Conservation (phyloP, 2,329 filamentous ascomycete species). For the Gnomoniopsis sp. region DNA sequence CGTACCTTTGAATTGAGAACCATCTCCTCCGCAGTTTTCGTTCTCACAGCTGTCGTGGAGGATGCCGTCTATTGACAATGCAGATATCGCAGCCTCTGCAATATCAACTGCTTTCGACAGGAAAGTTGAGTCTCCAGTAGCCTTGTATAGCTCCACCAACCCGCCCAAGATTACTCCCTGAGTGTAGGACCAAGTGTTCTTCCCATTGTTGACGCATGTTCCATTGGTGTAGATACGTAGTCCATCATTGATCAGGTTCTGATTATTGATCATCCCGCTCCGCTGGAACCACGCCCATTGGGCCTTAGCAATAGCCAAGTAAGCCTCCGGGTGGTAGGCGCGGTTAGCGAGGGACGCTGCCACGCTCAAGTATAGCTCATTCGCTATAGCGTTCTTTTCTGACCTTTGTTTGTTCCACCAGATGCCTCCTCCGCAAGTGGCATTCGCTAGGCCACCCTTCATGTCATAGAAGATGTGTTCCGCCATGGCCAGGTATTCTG, state of each 20-base stretch:
- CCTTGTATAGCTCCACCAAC: constrained; percentile 46
- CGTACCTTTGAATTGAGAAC: constrained; percentile 61
- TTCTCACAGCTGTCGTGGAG: constrained; percentile 54
- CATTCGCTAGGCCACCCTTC: constrained; percentile 38
- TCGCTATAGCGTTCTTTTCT: constrained; percentile 52
- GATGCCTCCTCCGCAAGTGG: constrained; percentile 49
- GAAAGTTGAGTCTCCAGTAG: constrained; percentile 39
- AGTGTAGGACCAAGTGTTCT: constrained; percentile 51
- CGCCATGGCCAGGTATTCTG: constrained; percentile 47
- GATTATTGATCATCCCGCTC: constrained; percentile 47
- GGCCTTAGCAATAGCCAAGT: constrained; percentile 42
- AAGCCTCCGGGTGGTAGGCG: constrained; percentile 33
- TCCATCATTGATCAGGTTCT: constrained; percentile 52
- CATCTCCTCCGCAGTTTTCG: constrained; percentile 38
- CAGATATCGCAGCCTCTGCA: constrained; percentile 47
- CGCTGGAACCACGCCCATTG: constrained; percentile 51
- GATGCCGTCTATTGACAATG: constrained; percentile 42
- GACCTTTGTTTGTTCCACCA: constrained; percentile 53
- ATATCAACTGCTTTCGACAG: constrained; percentile 42
- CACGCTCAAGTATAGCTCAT: constrained; percentile 53
- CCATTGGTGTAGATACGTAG: constrained; percentile 37
- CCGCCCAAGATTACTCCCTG: constrained; percentile 53
- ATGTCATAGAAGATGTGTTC: constrained; percentile 54
- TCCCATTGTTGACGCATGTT: constrained; percentile 45
- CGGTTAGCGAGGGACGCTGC: constrained; percentile 52